phyloP scores from a whole-genome alignment of 2,329 filamentous ascomycete genomes.

The Amylocarpus encephaloides region DNA sequence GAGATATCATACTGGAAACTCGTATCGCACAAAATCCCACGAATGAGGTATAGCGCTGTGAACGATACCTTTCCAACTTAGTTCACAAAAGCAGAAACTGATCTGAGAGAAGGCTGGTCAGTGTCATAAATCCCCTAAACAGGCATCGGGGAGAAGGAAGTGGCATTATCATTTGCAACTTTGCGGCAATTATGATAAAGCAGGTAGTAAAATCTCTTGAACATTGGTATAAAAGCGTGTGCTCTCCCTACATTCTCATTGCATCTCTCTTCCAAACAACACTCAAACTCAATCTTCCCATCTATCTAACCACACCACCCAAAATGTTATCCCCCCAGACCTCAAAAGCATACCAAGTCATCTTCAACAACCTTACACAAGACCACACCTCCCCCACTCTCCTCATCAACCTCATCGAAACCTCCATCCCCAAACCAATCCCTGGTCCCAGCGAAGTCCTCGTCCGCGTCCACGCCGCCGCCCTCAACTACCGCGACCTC shows the following conservation, averaged over 20 bases:
- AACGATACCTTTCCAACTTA: too few species aligned
- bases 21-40: not conserved
- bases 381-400: constrained; percentile 7
- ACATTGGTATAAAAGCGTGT: too few species aligned
- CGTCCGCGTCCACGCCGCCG: constrained; percentile 13
- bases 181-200: too few species aligned
- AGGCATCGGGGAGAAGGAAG: not conserved
- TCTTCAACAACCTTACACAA: constrained; percentile 1
- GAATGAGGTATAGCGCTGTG: not conserved
- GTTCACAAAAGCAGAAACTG: too few species aligned
- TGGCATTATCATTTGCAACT: too few species aligned
- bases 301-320: not conserved
- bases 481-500: constrained; percentile 19
- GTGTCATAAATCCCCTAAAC: not conserved
- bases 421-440: not conserved
- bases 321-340: not conserved
- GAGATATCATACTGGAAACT: too few species aligned
- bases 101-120: too few species aligned
- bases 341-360: constrained; percentile 9
- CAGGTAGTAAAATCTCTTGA: too few species aligned
- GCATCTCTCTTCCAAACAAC: not conserved
- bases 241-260: not conserved
- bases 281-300: not conserved
- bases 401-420: constrained; percentile 4
- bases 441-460: constrained; percentile 11